Base-by-base conservation (phyloP, 495 filamentous ascomycete genomes). In the Lasiosphaeris hirsuta region DNA sequence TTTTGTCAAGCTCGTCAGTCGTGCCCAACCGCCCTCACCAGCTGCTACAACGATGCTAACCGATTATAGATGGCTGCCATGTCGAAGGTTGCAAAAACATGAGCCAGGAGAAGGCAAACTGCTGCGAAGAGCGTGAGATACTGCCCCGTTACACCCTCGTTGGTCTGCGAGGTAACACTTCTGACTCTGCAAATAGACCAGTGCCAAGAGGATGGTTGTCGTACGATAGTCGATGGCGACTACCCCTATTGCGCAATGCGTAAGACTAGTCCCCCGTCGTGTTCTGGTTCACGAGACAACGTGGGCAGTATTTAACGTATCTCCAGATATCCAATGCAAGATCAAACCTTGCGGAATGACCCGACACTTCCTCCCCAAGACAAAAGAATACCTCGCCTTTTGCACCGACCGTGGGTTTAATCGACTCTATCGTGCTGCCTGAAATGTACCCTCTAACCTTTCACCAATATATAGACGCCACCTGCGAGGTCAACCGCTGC, bases 401-500 rank as follows among this genome's bases (percentile, higher is more conserved):
- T 73, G 71, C 36, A 54, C 52, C 13, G 36, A 59, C 0, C 71
- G 71, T 73, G 30, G 55, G 71, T 57, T 9, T 37, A 2, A 10
- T 19, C 14, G 17, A n/a, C 46, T 51, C 13, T 39, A 11, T 30
- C 34, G 5, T 11, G 0, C 40, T 35, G 8, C 52, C 39, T 30
- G 33, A 43, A 34, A 19, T 50, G 40, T 34, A 8, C 23, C 61
- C 39, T 15, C 39, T 15, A 35, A 7, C 11, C 1, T 6, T 10
- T 36, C 17, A 8, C 51, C 49, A 19, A 48, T 15, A 35, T 23
- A 23, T 49, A 74, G 71, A 72, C 14, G 67, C 62, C 35, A 60
- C 48, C 36, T 74, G 71, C 55, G 46, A 63, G 1, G 58, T 45
- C 7, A 18, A 37, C 9, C 51, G 47, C 3, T 74, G 71, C 34